phyloP scores from a whole-genome alignment of 495 filamentous ascomycete species.

The Penicillium paradoxum region DNA sequence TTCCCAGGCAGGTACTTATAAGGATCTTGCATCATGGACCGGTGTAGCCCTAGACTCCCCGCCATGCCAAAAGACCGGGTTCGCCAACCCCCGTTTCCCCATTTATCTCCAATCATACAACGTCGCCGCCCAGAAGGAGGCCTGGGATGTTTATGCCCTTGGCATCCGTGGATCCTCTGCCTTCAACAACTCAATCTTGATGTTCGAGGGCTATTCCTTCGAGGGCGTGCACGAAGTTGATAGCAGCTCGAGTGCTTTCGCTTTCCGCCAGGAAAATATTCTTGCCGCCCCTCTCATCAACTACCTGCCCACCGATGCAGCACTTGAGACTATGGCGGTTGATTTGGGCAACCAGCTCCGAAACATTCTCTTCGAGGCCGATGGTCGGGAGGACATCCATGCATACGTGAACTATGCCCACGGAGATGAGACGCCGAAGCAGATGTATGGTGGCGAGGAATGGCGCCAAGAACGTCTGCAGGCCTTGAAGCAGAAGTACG shows the following conservation, averaged over 20 bases:
- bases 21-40: constrained; percentile 41
- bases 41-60: constrained; percentile 29
- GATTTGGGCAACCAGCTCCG: constrained; percentile 40
- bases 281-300: constrained; percentile 41
- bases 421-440: constrained; percentile 43
- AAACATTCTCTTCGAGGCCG: constrained; percentile 35
- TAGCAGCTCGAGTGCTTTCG: constrained; percentile 35
- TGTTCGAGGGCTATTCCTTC: constrained; percentile 52
- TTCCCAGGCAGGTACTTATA: constrained; percentile 35
- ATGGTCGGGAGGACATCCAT: constrained; percentile 30
- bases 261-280: constrained; percentile 40
- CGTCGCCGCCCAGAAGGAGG: constrained; percentile 33
- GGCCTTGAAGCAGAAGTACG: constrained; percentile 52
- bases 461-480: constrained; percentile 43
- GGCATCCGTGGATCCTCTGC: constrained; percentile 24
- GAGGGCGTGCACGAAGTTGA: constrained; percentile 40
- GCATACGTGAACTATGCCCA: constrained; percentile 60
- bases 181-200: constrained; percentile 41
- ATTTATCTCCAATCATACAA: constrained; percentile 44
- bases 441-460: constrained; percentile 48
- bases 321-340: constrained; percentile 26
- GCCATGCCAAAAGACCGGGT: constrained; percentile 43
- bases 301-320: constrained; percentile 28
- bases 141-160: constrained; percentile 37
- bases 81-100: constrained; percentile 48